A percentile compares a stretch with the other conserved stretches of the same genome.
Evolutionary conservation across 768 basidiomycete species (phyloP).

Genomic region (Naematelia aurantialba): DNA sequence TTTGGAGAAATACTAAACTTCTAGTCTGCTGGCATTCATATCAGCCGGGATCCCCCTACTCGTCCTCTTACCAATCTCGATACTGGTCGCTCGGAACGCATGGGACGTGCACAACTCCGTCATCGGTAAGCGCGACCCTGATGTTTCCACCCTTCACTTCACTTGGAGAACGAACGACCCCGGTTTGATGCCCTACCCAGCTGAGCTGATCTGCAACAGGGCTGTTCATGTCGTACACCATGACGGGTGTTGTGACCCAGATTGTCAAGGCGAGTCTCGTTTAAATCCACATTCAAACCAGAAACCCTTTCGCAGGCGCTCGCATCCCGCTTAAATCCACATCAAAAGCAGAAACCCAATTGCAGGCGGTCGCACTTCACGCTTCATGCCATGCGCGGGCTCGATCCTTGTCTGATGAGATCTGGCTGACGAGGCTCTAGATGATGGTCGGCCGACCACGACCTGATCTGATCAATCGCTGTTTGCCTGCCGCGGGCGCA

Average conservation of each 20-base stretch:
- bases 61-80: slow-evolving; percentile 66
- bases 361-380: too few species aligned
- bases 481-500: slow-evolving; percentile 62
- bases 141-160: too few species aligned
- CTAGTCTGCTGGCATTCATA: slow-evolving; percentile 50
- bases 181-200: neutral
- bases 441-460: slow-evolving; percentile 55
- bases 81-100: slow-evolving; percentile 69
- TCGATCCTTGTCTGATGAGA: neutral
- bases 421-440: slow-evolving; percentile 14
- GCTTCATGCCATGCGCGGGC: too few species aligned
- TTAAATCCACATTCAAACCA: too few species aligned
- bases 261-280: slow-evolving; percentile 59
- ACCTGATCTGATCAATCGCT: slow-evolving; percentile 47
- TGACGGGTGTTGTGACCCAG: slow-evolving; percentile 79
- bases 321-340: too few species aligned
- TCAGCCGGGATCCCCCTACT: slow-evolving; percentile 64
- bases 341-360: too few species aligned
- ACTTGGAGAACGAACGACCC: slow-evolving; percentile 5
- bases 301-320: too few species aligned
- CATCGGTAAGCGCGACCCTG: slow-evolving; percentile 24
- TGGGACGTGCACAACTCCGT: slow-evolving; percentile 82
- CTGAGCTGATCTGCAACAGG: slow-evolving; percentile 23
- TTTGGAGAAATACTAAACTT: slow-evolving; percentile 2
- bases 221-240: slow-evolving; percentile 69